phyloP scores from a whole-genome alignment of 371 early-diverging fungal species.

The Rhizopus microsporus region DNA sequence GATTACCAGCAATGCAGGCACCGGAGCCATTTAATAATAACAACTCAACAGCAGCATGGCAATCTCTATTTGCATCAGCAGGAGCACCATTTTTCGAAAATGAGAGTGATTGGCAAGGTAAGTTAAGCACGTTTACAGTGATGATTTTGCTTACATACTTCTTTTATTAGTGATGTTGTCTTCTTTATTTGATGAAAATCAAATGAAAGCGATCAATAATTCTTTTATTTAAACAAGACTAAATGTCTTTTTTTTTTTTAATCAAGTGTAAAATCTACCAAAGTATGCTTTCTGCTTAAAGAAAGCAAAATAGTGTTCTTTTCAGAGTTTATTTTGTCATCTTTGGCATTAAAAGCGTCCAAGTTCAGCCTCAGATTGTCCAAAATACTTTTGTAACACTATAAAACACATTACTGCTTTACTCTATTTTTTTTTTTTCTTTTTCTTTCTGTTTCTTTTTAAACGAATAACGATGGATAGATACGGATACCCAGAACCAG shows the following conservation, averaged over 20 bases:
- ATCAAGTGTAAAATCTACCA: too few species aligned
- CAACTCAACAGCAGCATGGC: constrained; percentile 24
- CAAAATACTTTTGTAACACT: too few species aligned
- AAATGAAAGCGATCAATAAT: constrained; percentile 2
- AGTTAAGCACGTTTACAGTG: not conserved
- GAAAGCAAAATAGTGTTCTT: too few species aligned
- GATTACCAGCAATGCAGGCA: not conserved
- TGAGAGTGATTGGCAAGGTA: constrained; percentile 27
- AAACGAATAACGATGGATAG: constrained; percentile 6
- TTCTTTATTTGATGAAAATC: constrained; percentile 20
- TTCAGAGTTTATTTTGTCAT: too few species aligned
- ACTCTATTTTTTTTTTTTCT: not conserved
- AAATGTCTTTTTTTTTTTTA: too few species aligned
- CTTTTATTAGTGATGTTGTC: constrained; percentile 13
- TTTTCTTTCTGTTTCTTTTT: not conserved
- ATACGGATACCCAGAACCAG: constrained; percentile 20
- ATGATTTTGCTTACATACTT: not conserved
- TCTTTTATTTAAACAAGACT: too few species aligned
- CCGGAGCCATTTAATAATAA: constrained; percentile 1
- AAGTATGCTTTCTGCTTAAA: too few species aligned
- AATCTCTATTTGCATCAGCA: constrained; percentile 26
- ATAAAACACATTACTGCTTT: not conserved
- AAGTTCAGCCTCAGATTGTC: too few species aligned
- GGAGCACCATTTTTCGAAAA: constrained; percentile 27
- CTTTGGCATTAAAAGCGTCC: too few species aligned